A percentile compares a stretch with the other conserved stretches of the same genome.
Evolutionary conservation across 2,329 filamentous ascomycete species (phyloP).

Genomic region (Lachnum nothofagi): DNA sequence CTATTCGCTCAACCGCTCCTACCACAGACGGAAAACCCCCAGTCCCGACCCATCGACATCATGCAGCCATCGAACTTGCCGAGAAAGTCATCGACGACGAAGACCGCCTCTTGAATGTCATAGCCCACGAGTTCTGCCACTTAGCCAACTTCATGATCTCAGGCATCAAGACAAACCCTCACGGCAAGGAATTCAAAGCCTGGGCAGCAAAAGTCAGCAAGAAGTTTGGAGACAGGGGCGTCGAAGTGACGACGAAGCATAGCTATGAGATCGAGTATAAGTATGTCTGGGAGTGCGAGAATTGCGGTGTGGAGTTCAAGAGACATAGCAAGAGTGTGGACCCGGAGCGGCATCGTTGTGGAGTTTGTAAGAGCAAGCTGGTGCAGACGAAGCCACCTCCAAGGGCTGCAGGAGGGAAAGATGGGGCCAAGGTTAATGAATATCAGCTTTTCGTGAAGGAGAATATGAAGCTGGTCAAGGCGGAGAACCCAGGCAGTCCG

Average conservation of each 20-base stretch:
- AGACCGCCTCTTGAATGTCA: slow-evolving; percentile 73
- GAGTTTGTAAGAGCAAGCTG: slow-evolving; percentile 65
- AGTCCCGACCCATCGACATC: slow-evolving; percentile 43
- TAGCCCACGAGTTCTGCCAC: slow-evolving; percentile 98
- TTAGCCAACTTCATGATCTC: slow-evolving; percentile 86
- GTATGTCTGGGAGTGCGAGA: slow-evolving; percentile 75
- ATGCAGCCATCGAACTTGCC: slow-evolving; percentile 79
- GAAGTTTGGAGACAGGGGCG: slow-evolving; percentile 55
- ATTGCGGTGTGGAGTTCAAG: slow-evolving; percentile 68
- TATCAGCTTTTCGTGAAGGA: slow-evolving; percentile 61
- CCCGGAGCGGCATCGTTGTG: slow-evolving; percentile 65
- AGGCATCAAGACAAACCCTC: slow-evolving; percentile 68
- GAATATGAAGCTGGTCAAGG: slow-evolving; percentile 59
- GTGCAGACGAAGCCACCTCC: slow-evolving; percentile 75
- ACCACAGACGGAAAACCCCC: background rate
- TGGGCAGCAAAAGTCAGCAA: slow-evolving; percentile 58
- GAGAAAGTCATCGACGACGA: slow-evolving; percentile 80
- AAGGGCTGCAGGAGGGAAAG: slow-evolving; percentile 36
- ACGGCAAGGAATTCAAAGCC: slow-evolving; percentile 76
- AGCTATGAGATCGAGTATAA: slow-evolving; percentile 86
- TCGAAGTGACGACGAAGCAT: slow-evolving; percentile 85
- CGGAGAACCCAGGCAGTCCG: slow-evolving; percentile 46
- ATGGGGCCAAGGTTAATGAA: slow-evolving; percentile 35
- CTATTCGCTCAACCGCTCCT: slow-evolving; percentile 35
- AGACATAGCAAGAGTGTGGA: slow-evolving; percentile 85